Conservation (phyloP, 1,139 yeast species). For the Yamadazyma spencermartinsiae region DNA sequence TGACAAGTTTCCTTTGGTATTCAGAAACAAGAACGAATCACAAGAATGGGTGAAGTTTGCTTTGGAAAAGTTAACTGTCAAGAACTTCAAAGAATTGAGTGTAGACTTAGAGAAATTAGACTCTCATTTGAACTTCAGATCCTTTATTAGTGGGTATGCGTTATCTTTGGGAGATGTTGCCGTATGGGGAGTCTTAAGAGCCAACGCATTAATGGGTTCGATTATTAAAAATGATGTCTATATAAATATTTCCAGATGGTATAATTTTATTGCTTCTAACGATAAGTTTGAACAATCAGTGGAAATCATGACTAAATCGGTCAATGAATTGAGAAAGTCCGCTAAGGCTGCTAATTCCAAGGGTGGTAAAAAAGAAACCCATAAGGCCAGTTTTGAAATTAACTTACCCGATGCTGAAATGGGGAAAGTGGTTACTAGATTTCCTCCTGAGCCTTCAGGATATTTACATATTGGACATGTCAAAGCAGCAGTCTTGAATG, state of each 20-base stretch:
- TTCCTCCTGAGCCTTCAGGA: conserved; percentile 93
- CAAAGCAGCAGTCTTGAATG: conserved; percentile 93
- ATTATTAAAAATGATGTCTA: conserved; percentile 81
- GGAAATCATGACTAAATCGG: conserved; percentile 64
- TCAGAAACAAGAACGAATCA: conserved; percentile 32
- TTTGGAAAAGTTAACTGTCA: conserved; percentile 65
- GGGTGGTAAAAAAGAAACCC: conserved; percentile 72
- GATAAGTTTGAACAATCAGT: conserved; percentile 68
- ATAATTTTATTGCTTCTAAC: conserved; percentile 66
- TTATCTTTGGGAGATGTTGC: conserved; percentile 80
- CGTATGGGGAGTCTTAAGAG: conserved; percentile 91
- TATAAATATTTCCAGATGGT: conserved; percentile 92
- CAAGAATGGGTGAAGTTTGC: conserved; percentile 72
- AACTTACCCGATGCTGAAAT: conserved; percentile 86
- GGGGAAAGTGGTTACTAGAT: conserved; percentile 95
- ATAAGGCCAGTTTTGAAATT: conserved; percentile 91
- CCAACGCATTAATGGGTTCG: conserved; percentile 91
- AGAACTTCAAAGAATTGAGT: conserved; percentile 84
- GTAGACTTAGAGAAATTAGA: conserved; percentile 74
- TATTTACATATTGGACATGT: conserved; percentile 94
- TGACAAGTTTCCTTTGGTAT: conserved; percentile 42
- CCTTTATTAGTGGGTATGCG: conserved; percentile 69
- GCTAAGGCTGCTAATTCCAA: conserved; percentile 42
- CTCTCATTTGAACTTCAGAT: conserved; percentile 79
- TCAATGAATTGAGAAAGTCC: conserved; percentile 72